Percentiles rank a stretch among this genome's conserved stretches.
These are phyloP conservation scores for Monosporozyma unispora DNA, from an alignment of 805 yeast genomes.

Conservation along the genomic window DNA sequence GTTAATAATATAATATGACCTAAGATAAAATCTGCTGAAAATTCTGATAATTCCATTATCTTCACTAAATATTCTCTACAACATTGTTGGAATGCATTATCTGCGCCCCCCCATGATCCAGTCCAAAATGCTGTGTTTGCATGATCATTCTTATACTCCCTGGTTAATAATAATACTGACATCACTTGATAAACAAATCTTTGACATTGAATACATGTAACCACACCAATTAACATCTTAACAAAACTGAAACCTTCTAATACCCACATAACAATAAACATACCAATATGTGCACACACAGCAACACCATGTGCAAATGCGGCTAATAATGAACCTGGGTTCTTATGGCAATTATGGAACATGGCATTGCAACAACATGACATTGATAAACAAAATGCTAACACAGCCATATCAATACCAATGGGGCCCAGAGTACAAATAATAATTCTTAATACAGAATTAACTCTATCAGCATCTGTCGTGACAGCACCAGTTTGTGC, in stretches of 20 bases:
- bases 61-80: constrained; percentile 87
- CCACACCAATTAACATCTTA: constrained; percentile 78
- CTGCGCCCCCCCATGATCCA: constrained; percentile 96
- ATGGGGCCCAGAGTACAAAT: constrained; percentile 87
- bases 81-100: neutral
- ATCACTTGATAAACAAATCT: constrained; percentile 78
- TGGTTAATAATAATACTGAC: constrained; percentile 69
- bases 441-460: constrained; percentile 62
- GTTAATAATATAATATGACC: constrained; percentile 84
- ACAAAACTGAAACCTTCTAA: constrained; percentile 85
- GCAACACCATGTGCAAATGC: constrained; percentile 94
- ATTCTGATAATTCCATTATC: constrained; percentile 86
- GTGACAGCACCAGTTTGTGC: constrained; percentile 75
- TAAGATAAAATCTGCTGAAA: constrained; percentile 91
- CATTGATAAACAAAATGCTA: constrained; percentile 64
- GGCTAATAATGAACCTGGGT: constrained; percentile 91
- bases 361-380: constrained; percentile 98
- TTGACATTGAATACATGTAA: constrained; percentile 78
- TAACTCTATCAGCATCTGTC: constrained; percentile 42
- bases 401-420: constrained; percentile 78
- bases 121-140: constrained; percentile 99
- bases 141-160: constrained; percentile 94
- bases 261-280: constrained; percentile 96
- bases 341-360: constrained; percentile 89
- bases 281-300: constrained; percentile 77